Evolutionary conservation across 768 basidiomycete genomes (phyloP), one percentile per base, ranked within the genome.

Genomic region (Kwoniella sp.): DNA sequence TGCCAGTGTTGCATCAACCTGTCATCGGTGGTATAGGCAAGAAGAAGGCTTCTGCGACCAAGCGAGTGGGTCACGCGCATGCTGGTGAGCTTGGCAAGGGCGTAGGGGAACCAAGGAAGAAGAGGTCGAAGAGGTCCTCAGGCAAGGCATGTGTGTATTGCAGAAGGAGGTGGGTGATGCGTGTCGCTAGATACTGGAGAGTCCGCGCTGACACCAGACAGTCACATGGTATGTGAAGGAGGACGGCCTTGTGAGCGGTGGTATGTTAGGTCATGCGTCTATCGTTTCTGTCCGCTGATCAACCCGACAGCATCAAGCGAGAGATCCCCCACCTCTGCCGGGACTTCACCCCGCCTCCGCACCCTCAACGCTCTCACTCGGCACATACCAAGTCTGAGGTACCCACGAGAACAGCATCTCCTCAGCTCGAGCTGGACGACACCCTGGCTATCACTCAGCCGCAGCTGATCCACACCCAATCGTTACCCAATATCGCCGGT

Each of bases 261-360:
- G 91, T 91, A 70, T 73, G 87, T 78, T 14, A 9, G 25, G 9
- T 37, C 32, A 33, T 29, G 44, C 26, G 12, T 39, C 51, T 37
- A 57, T 60, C 49, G 38, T 40, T 31, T 22, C 50, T 15, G 36
- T 15, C 20, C 23, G 10, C 49, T 50, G 26, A 25, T 32, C 62
- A 29, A 49, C 47, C 34, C 50, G 54, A 29, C 53, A 92, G 91
- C 66, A 89, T 96, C 65, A 96, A 96, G 74, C 84, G 93, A 32
- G 92, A 96, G 74, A 96, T 96, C 56, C 88, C 89, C 0, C 89
- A 95, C 76, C 78, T 93, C 12, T 95, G 91, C 67, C 87, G 89
- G 62, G 92, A 93, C 72, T 89, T 92, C 68, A 58, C 67, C 8
- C 62, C 67, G 28, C 57, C 51, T 15, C 52, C 52, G 45, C 43